phyloP scores from a whole-genome alignment of 2,329 filamentous ascomycete genomes.

The Aspergillus quadricinctus region DNA sequence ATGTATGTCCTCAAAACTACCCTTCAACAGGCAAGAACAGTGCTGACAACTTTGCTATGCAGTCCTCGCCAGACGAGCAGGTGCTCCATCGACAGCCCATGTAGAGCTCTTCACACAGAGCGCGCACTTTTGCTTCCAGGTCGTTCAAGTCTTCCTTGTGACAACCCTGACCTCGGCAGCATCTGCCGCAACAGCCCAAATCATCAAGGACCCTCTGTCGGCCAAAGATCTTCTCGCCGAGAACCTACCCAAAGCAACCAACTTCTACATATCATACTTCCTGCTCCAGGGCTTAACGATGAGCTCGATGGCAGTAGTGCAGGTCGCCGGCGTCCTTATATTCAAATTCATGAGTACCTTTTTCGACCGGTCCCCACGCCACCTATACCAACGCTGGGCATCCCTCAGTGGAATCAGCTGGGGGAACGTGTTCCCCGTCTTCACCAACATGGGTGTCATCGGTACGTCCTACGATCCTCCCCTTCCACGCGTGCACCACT shows the following conservation, averaged over 20 bases:
- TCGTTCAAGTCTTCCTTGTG: constrained; percentile 87
- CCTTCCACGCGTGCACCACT: not conserved
- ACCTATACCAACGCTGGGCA: constrained; percentile 71
- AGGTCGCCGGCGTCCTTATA: constrained; percentile 66
- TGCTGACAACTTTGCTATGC: constrained; percentile 6
- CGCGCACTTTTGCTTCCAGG: constrained; percentile 68
- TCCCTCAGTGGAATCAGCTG: constrained; percentile 71
- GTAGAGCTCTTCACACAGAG: constrained; percentile 89
- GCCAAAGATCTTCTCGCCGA: constrained; percentile 64
- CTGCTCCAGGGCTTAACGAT: constrained; percentile 82
- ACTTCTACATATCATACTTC: constrained; percentile 95
- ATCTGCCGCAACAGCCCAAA: constrained; percentile 62
- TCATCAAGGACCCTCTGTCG: constrained; percentile 60
- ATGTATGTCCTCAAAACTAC: constrained; percentile 44
- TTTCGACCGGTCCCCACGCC: constrained; percentile 66
- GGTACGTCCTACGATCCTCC: constrained; percentile 46
- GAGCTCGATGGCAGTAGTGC: constrained; percentile 68
- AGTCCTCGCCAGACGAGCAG: constrained; percentile 73
- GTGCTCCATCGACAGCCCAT: constrained; percentile 72
- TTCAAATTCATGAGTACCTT: constrained; percentile 69
- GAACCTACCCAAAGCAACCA: constrained; percentile 79
- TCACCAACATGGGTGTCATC: constrained; percentile 77
- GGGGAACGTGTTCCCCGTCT: constrained; percentile 76
- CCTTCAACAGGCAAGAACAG: not conserved
- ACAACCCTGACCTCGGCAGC: constrained; percentile 80